Conservation (phyloP, 2,329 filamentous ascomycete genomes). For the Ceratocystis destructans region DNA sequence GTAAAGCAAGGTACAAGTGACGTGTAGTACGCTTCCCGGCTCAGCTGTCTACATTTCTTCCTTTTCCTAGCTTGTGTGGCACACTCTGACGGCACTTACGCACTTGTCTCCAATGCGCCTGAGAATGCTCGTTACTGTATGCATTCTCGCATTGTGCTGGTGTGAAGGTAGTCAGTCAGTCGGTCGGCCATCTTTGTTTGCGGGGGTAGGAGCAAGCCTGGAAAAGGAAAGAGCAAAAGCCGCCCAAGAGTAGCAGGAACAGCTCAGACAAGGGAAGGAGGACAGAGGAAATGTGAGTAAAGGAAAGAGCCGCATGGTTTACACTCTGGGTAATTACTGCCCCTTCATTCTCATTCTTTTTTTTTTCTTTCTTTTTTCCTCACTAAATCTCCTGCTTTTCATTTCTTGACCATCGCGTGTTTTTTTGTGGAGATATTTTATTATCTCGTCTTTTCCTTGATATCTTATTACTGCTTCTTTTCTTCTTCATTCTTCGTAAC, state of each 20-base stretch:
- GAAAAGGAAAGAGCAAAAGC: not conserved
- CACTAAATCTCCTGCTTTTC: not conserved
- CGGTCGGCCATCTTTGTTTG: not conserved
- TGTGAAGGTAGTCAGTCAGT: not conserved
- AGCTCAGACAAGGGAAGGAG: not conserved
- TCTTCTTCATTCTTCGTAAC: not conserved
- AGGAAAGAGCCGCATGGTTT: not conserved
- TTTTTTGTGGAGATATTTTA: constrained; percentile 5
- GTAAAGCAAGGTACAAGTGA: not conserved
- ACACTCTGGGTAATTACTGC: not conserved
- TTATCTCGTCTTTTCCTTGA: constrained; percentile 10
- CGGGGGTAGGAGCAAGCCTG: not conserved
- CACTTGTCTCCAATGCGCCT: not conserved
- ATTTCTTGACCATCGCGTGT: not conserved
- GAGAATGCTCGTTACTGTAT: too few species aligned
- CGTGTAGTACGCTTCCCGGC: not conserved
- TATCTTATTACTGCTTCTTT: not conserved
- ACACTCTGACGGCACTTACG: not conserved
- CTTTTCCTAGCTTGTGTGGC: not conserved
- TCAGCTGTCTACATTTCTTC: not conserved
- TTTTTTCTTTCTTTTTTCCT: not conserved
- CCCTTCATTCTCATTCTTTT: not conserved
- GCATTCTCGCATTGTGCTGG: not conserved
- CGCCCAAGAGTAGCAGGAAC: not conserved
- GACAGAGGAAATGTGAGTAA: not conserved